These are phyloP conservation scores for Boletus subcaerulescens DNA, from an alignment of 768 basidiomycete genomes.

Conservation along the genomic window DNA sequence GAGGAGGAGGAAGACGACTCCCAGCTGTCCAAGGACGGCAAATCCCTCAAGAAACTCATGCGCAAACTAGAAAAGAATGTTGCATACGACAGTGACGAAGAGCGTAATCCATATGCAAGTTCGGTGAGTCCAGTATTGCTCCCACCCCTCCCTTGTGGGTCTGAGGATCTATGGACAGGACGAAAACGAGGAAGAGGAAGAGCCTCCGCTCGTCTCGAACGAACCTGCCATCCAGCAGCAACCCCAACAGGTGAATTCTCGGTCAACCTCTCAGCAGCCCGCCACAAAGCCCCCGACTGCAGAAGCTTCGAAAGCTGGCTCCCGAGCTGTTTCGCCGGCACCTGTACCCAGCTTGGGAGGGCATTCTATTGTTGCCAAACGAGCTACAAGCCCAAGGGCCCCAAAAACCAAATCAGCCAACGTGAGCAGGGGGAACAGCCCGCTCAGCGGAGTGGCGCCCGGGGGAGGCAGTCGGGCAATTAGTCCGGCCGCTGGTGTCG, in stretches of 20 bases:
- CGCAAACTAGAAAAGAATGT: slow-evolving; percentile 79
- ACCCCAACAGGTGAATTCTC: slow-evolving; percentile 45
- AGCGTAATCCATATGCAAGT: slow-evolving; percentile 75
- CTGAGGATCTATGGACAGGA: slow-evolving; percentile 37
- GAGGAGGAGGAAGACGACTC: slow-evolving; percentile 69
- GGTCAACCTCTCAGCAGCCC: slow-evolving; percentile 40
- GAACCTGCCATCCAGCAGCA: slow-evolving; percentile 43
- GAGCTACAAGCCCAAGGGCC: slow-evolving; percentile 78
- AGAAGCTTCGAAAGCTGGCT: slow-evolving; percentile 32
- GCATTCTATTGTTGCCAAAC: slow-evolving; percentile 76
- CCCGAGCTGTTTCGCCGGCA: slow-evolving; percentile 54
- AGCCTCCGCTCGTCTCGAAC: slow-evolving; percentile 40
- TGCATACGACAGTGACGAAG: slow-evolving; percentile 80
- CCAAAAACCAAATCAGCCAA: slow-evolving; percentile 52
- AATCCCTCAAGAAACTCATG: slow-evolving; percentile 83
- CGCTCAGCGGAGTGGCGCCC: slow-evolving; percentile 40
- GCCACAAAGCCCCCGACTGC: slow-evolving; percentile 33
- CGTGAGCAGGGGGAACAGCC: slow-evolving; percentile 56
- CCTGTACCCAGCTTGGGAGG: slow-evolving; percentile 60
- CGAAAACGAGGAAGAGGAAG: slow-evolving; percentile 77
- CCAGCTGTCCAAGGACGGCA: slow-evolving; percentile 64
- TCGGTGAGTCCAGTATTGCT: slow-evolving; percentile 47
- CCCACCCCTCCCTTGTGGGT: neutral
- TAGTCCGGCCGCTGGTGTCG: slow-evolving; percentile 35
- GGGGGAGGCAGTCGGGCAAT: slow-evolving; percentile 48